Percentiles rank a stretch among this genome's conserved stretches.
phyloP scores from a whole-genome alignment of 2,329 filamentous ascomycete species.

The Ophiostoma populinum region DNA sequence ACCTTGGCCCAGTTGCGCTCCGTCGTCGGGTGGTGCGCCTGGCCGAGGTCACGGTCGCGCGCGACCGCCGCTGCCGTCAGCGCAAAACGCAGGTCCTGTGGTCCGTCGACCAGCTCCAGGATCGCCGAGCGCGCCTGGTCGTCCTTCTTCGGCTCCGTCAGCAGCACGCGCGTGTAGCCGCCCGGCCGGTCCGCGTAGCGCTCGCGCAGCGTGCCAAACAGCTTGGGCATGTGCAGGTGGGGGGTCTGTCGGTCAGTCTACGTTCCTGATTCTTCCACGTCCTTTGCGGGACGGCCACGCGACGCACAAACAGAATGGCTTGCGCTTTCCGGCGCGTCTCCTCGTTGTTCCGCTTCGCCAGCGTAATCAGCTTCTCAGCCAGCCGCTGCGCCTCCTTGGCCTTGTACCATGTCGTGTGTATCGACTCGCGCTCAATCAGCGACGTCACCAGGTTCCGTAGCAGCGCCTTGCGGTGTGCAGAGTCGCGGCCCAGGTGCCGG shows the following conservation, averaged over 20 bases:
- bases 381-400: constrained; percentile 91
- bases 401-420: constrained; percentile 89
- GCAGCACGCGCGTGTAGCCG: constrained; percentile 87
- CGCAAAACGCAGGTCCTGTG: constrained; percentile 83
- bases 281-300: constrained; percentile 17
- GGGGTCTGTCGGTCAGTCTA: constrained; percentile 39
- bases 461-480: constrained; percentile 76
- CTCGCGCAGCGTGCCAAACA: constrained; percentile 66
- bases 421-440: constrained; percentile 81
- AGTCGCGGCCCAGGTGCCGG: constrained; percentile 71
- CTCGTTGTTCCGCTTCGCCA: constrained; percentile 85
- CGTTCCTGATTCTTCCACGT: no score
- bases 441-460: constrained; percentile 93
- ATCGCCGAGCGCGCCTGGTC: constrained; percentile 85
- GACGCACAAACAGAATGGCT: constrained; percentile 62
- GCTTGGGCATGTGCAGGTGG: constrained; percentile 57
- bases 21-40: constrained; percentile 52
- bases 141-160: constrained; percentile 65
- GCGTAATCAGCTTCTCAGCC: constrained; percentile 84
- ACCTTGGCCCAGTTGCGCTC: constrained; percentile 68
- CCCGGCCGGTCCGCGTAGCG: constrained; percentile 68
- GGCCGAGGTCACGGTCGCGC: constrained; percentile 36
- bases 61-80: constrained; percentile 79
- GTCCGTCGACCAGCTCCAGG: constrained; percentile 86
- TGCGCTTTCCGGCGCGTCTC: constrained; percentile 59